Evolutionary conservation across 2,329 filamentous ascomycete species (phyloP).

Genomic region (Neoarthrinium moseri): DNA sequence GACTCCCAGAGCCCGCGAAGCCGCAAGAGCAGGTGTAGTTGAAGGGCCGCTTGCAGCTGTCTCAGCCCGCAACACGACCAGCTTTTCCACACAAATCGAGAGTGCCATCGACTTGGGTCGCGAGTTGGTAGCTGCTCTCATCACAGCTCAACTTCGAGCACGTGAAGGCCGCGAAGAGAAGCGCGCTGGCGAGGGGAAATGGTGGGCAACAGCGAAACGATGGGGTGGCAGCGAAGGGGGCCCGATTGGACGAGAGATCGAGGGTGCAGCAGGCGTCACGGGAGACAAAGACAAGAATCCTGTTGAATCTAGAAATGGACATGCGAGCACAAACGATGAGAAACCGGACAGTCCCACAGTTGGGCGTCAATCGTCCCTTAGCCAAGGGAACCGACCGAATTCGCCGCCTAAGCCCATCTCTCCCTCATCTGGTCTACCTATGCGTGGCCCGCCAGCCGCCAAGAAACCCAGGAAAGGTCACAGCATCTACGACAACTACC

Average conservation of each 20-base stretch:
- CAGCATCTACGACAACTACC: constrained; percentile 62
- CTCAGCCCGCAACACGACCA: constrained; percentile 54
- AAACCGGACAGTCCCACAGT: neutral
- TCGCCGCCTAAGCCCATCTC: constrained; percentile 10
- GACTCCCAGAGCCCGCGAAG: constrained; percentile 57
- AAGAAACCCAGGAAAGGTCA: constrained; percentile 56
- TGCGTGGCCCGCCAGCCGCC: constrained; percentile 27
- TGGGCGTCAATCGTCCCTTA: neutral
- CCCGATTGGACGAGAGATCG: constrained; percentile 60
- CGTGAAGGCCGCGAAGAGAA: constrained; percentile 56
- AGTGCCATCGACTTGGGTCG: constrained; percentile 61
- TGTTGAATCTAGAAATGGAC: neutral
- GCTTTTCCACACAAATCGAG: constrained; percentile 50
- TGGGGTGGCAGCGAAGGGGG: constrained; percentile 65
- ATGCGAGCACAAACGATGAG: neutral
- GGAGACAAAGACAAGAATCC: constrained; percentile 44
- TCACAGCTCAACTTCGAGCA: constrained; percentile 63
- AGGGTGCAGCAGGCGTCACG: constrained; percentile 39
- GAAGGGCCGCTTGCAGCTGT: constrained; percentile 63
- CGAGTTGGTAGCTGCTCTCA: constrained; percentile 58
- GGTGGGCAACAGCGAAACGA: constrained; percentile 60
- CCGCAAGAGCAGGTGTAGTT: constrained; percentile 57
- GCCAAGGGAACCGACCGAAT: neutral
- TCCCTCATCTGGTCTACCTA: constrained; percentile 10
- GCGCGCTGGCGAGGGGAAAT: constrained; percentile 55